A percentile compares a stretch with the other conserved stretches of the same genome.
These are phyloP conservation scores for Mycena rosella DNA, from an alignment of 768 basidiomycete genomes.

Conservation along the genomic window DNA sequence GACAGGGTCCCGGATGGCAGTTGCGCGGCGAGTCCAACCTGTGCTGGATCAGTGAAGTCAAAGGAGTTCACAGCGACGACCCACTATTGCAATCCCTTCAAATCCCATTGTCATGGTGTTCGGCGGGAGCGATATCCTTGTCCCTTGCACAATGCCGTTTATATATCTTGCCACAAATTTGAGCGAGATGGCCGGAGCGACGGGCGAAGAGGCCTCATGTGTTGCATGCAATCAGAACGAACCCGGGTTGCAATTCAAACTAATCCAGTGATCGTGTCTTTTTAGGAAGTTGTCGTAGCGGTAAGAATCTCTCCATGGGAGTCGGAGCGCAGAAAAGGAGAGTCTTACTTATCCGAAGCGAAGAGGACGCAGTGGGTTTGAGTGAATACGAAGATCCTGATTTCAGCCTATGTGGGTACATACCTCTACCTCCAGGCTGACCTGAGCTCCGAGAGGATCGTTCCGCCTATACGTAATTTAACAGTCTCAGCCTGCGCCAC, in stretches of 20 bases:
- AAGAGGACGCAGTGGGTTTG: conserved; percentile 11
- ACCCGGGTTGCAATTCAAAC: conserved; percentile 9
- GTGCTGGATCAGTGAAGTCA: not conserved
- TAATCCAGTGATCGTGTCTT: conserved; percentile 19
- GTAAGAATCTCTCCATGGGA: conserved; percentile 19
- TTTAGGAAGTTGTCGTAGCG: conserved; percentile 13
- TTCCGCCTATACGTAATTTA: conserved; percentile 10
- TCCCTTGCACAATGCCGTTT: conserved; percentile 20
- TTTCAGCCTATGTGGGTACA: not conserved
- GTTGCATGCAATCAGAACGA: not conserved
- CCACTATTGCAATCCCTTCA: conserved; percentile 10
- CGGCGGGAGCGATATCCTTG: conserved; percentile 10
- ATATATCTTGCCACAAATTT: conserved; percentile 29
- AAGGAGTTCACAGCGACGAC: not conserved
- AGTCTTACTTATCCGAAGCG: conserved; percentile 10
- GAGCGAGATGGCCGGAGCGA: conserved; percentile 23
- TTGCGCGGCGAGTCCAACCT: conserved; percentile 22
- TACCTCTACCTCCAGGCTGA: not conserved
- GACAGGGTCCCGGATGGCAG: conserved; percentile 1
- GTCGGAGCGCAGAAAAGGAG: conserved; percentile 9
- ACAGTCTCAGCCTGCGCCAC: conserved; percentile 16
- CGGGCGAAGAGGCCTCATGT: not conserved
- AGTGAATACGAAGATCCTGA: not conserved
- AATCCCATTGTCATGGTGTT: not conserved
- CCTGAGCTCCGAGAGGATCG: conserved; percentile 23